Evolutionary conservation across 139 green algal genomes (phyloP).

Genomic region (Coelastrella sp.): DNA sequence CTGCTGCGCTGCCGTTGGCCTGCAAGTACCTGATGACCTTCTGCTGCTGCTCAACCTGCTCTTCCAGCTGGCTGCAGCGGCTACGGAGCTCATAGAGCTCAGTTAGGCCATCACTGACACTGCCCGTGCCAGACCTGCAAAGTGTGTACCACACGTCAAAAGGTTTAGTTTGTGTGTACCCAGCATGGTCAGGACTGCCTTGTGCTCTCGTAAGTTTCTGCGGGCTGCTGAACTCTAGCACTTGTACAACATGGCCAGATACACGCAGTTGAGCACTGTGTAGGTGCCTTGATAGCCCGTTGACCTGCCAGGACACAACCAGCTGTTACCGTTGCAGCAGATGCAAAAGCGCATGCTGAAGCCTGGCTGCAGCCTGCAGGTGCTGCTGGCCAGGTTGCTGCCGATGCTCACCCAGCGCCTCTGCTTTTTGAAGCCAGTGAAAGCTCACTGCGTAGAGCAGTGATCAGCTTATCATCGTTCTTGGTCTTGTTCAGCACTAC

Average conservation of each 20-base stretch:
- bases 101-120: not conserved
- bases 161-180: too few relatives aligned
- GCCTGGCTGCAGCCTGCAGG: too few relatives aligned
- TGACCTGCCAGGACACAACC: too few relatives aligned
- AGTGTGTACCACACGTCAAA: not conserved
- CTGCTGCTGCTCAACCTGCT: slow-evolving; percentile 50
- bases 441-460: slow-evolving; percentile 60
- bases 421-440: not conserved
- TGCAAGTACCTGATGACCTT: slow-evolving; percentile 50
- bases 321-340: too few relatives aligned
- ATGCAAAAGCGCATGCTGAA: too few relatives aligned
- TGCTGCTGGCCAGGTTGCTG: too few relatives aligned
- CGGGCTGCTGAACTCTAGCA: too few relatives aligned
- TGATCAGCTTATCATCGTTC: slow-evolving; percentile 78
- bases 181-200: too few relatives aligned
- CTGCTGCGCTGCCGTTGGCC: not conserved
- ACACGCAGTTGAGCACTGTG: too few relatives aligned
- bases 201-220: too few relatives aligned
- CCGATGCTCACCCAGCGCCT: not conserved
- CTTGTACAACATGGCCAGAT: too few relatives aligned
- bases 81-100: not conserved
- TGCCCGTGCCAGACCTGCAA: not conserved
- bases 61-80: slow-evolving; percentile 35
- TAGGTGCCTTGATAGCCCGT: too few relatives aligned
- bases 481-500: slow-evolving; percentile 74